Conservation (phyloP, 2,329 filamentous ascomycete genomes). For the Aspergillus aculeatinus region DNA sequence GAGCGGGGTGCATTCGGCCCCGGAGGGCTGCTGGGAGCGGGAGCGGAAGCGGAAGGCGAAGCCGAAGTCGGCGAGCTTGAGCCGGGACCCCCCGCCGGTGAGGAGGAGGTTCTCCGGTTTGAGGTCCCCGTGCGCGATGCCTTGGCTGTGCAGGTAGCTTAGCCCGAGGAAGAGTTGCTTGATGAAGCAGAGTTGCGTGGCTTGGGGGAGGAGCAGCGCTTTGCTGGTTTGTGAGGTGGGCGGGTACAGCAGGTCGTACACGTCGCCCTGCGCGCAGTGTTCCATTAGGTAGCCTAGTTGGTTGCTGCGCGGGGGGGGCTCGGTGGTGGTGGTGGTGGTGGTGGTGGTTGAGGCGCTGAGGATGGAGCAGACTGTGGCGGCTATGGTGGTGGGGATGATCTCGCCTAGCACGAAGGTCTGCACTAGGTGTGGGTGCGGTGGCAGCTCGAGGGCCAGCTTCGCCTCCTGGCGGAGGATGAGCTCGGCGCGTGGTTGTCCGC, state of each 20-base stretch:
- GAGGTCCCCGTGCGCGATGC: slow-evolving; percentile 87
- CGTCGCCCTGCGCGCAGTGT: background rate
- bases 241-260: background rate
- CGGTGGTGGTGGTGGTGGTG: no score
- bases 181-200: slow-evolving; percentile 75
- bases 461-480: no score
- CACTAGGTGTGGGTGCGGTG: background rate
- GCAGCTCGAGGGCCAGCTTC: no score
- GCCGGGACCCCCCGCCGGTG: slow-evolving; percentile 67
- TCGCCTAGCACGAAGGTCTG: background rate
- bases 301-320: no score
- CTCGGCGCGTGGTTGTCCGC: no score
- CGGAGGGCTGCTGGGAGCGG: background rate
- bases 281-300: background rate
- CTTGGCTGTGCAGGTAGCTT: slow-evolving; percentile 75
- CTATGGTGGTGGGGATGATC: no score
- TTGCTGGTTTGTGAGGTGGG: no score
- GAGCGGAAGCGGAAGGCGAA: slow-evolving; percentile 74
- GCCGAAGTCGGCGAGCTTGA: slow-evolving; percentile 91
- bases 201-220: slow-evolving; percentile 64
- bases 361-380: no score
- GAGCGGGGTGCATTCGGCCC: no score
- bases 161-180: slow-evolving; percentile 84
- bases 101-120: slow-evolving; percentile 86
- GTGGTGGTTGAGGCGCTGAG: no score